Evolutionary conservation across 805 yeast species (phyloP).

Genomic region (Wickerhamiella nectarea): DNA sequence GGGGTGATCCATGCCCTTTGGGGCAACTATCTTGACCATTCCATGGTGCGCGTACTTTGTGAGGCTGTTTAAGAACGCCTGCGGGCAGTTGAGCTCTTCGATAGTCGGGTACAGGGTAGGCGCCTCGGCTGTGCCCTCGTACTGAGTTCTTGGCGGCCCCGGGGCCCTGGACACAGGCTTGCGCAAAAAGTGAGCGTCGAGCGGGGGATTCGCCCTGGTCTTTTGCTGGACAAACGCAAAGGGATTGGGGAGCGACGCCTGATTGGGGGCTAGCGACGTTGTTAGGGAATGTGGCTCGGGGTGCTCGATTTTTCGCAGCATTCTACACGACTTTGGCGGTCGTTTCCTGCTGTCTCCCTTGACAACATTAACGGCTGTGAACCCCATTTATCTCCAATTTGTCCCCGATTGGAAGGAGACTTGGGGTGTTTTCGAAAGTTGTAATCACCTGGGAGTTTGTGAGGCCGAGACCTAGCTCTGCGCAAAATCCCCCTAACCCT

Average conservation of each 20-base stretch:
- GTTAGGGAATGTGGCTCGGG: background rate
- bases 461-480: too few species aligned
- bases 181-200: background rate
- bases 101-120: slow-evolving; percentile 47
- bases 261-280: background rate
- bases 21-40: slow-evolving; percentile 57
- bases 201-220: slow-evolving; percentile 3
- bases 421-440: too few species aligned
- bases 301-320: background rate
- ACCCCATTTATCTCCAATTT: background rate
- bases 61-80: slow-evolving; percentile 44
- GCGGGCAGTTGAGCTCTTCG: slow-evolving; percentile 50
- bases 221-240: slow-evolving; percentile 5
- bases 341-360: background rate
- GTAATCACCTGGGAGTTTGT: too few species aligned
- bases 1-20: slow-evolving; percentile 37
- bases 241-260: slow-evolving; percentile 1
- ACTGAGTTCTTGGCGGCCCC: background rate
- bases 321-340: background rate
- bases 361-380: background rate
- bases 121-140: slow-evolving; percentile 26
- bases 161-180: background rate
- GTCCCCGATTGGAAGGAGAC: too few species aligned
- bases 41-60: slow-evolving; percentile 40
- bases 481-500: background rate